phyloP scores from a whole-genome alignment of 2,329 filamentous ascomycete species.

The Neonectria punicea region DNA sequence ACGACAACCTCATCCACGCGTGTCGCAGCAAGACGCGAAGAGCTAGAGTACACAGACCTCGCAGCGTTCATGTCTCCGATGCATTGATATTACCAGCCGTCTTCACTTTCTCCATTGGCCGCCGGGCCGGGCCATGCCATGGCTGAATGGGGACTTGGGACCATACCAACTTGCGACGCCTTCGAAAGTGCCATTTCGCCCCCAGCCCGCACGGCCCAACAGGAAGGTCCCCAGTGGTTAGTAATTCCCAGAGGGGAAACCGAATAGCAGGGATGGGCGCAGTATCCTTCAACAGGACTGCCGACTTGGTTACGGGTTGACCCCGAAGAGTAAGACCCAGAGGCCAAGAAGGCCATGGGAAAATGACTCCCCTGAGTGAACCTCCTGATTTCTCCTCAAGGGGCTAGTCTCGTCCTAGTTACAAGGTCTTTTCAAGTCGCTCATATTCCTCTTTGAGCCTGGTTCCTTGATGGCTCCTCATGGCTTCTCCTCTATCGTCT shows the following conservation, averaged over 20 bases:
- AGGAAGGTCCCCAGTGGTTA: constrained; percentile 14
- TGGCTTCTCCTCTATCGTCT: constrained; percentile 22
- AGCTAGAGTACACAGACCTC: constrained; percentile 15
- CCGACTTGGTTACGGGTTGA: constrained; percentile 33
- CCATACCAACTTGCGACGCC: constrained; percentile 28
- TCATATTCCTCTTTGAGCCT: constrained; percentile 42
- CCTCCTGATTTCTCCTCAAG: constrained; percentile 32
- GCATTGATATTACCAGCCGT: constrained; percentile 22
- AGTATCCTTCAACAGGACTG: constrained; percentile 22
- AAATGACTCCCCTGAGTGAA: constrained; percentile 29
- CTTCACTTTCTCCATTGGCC: constrained; percentile 34
- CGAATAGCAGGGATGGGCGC: constrained; percentile 27
- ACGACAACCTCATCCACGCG: constrained; percentile 28
- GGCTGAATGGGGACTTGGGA: constrained; percentile 33
- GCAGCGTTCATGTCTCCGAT: constrained; percentile 24
- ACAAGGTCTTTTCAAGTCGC: constrained; percentile 35
- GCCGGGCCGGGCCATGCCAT: constrained; percentile 25
- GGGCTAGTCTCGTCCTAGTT: constrained; percentile 17
- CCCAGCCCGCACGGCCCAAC: constrained; percentile 30
- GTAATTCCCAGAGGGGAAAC: constrained; percentile 24
- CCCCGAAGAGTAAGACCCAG: constrained; percentile 27
- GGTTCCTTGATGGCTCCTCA: constrained; percentile 32
- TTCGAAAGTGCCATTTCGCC: constrained; percentile 29
- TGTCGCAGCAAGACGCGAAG: constrained; percentile 28
- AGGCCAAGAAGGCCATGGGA: constrained; percentile 11